Evolutionary conservation across 2,329 filamentous ascomycete species (phyloP).

Genomic region (Rhynchosporium agropyri): DNA sequence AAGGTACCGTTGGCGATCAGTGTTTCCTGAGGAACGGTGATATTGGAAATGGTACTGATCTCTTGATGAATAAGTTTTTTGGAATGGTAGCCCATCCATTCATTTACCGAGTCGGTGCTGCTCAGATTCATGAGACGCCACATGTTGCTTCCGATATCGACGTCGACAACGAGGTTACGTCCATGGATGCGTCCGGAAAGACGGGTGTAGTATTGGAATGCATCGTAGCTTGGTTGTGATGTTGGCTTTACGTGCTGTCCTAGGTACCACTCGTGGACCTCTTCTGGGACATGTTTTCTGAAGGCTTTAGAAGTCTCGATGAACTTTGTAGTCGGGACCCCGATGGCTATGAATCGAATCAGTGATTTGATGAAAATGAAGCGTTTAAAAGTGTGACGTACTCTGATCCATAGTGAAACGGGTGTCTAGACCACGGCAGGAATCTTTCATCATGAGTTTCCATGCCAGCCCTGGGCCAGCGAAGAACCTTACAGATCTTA

Average conservation of each 20-base stretch:
- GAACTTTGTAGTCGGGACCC: neutral
- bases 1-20: constrained; percentile 21
- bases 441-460: constrained; percentile 31
- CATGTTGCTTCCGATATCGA: constrained; percentile 20
- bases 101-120: constrained; percentile 17
- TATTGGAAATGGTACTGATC: neutral
- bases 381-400: neutral
- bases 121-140: constrained; percentile 24
- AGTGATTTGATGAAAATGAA: neutral
- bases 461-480: constrained; percentile 22
- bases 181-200: constrained; percentile 9
- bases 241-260: constrained; percentile 14
- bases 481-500: constrained; percentile 11
- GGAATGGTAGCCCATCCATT: constrained; percentile 17
- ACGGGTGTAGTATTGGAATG: constrained; percentile 25
- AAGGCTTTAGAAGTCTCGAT: neutral
- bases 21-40: neutral
- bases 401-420: constrained; percentile 27
- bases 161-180: constrained; percentile 21
- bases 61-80: neutral
- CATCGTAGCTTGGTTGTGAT: neutral
- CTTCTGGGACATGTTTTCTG: neutral
- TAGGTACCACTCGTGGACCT: constrained; percentile 5
- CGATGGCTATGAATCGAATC: neutral
- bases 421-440: constrained; percentile 30